phyloP scores from a whole-genome alignment of 441 rosid species.

The Monsonia emarginata region DNA sequence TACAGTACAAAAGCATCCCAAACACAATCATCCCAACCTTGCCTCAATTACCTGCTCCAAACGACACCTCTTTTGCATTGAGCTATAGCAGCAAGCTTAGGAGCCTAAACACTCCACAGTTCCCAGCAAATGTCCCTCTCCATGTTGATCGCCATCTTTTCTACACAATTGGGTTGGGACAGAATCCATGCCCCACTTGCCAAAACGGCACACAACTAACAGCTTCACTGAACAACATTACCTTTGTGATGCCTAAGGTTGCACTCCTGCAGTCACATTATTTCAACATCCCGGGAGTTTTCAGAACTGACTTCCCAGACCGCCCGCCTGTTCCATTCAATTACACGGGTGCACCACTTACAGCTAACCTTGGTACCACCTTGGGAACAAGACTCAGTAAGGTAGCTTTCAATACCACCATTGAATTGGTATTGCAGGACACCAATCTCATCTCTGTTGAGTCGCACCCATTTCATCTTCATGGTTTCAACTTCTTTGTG shows the following conservation, averaged over 20 bases:
- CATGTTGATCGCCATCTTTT: slow-evolving; percentile 46
- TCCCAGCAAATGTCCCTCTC: slow-evolving; percentile 43
- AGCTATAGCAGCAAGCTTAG: slow-evolving; percentile 30
- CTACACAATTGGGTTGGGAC: slow-evolving; percentile 33
- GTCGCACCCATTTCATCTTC: slow-evolving; percentile 71
- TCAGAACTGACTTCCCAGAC: slow-evolving; percentile 48
- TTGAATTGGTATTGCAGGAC: slow-evolving; percentile 54
- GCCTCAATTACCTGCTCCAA: slow-evolving; percentile 34
- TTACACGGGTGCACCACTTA: slow-evolving; percentile 45
- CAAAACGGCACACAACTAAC: slow-evolving; percentile 39
- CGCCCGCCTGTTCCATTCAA: slow-evolving; percentile 47
- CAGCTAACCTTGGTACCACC: slow-evolving; percentile 28
- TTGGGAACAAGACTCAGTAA: slow-evolving; percentile 43
- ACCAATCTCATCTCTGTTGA: slow-evolving; percentile 43
- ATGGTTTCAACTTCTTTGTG: slow-evolving; percentile 58
- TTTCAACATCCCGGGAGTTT: slow-evolving; percentile 41
- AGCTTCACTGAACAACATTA: slow-evolving; percentile 51
- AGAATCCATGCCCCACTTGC: slow-evolving; percentile 35
- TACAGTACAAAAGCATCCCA: slow-evolving; percentile 41
- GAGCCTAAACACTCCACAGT: slow-evolving; percentile 34
- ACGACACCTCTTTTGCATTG: slow-evolving; percentile 38
- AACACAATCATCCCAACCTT: slow-evolving; percentile 29
- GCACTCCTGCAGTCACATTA: slow-evolving; percentile 54
- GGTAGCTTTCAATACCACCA: slow-evolving; percentile 43
- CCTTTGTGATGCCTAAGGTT: slow-evolving; percentile 37